Percentiles rank a stretch among this genome's conserved stretches.
phyloP scores from a whole-genome alignment of 192 early-diverging fungal species.

The Cladochytrium replicatum region DNA sequence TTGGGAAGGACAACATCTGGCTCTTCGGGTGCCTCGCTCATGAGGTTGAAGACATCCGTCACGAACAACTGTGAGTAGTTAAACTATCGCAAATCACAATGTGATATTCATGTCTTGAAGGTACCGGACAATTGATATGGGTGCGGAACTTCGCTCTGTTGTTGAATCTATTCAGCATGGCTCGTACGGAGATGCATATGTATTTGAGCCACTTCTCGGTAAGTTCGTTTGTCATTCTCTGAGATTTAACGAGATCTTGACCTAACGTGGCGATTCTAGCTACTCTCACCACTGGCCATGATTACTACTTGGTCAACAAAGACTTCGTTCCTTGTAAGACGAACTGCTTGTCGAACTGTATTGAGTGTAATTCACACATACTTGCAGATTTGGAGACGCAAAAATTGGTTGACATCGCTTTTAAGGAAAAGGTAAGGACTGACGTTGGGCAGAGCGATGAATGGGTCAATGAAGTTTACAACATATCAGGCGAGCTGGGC shows the following conservation, averaged over 20 bases:
- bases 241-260: background rate
- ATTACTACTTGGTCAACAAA: constrained; percentile 75
- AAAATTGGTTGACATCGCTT: constrained; percentile 73
- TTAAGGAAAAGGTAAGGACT: constrained; percentile 59
- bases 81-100: background rate
- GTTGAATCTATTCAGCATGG: constrained; percentile 70
- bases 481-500: constrained; percentile 56
- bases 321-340: constrained; percentile 79
- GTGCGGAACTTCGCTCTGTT: constrained; percentile 69
- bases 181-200: constrained; percentile 60
- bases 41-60: constrained; percentile 89
- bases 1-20: constrained; percentile 96
- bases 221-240: background rate
- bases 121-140: constrained; percentile 66
- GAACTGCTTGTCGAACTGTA: too few relatives aligned
- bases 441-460: too few relatives aligned
- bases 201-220: constrained; percentile 38
- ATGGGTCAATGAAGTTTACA: background rate
- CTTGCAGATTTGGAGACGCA: constrained; percentile 69
- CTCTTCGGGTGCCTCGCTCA: constrained; percentile 88
- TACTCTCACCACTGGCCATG: constrained; percentile 74
- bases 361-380: constrained; percentile 2
- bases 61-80: constrained; percentile 65
- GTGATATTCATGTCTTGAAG: too few relatives aligned
- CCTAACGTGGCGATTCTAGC: constrained; percentile 3